phyloP scores from a whole-genome alignment of 2,329 filamentous ascomycete species.

The Aspergillus terreus region DNA sequence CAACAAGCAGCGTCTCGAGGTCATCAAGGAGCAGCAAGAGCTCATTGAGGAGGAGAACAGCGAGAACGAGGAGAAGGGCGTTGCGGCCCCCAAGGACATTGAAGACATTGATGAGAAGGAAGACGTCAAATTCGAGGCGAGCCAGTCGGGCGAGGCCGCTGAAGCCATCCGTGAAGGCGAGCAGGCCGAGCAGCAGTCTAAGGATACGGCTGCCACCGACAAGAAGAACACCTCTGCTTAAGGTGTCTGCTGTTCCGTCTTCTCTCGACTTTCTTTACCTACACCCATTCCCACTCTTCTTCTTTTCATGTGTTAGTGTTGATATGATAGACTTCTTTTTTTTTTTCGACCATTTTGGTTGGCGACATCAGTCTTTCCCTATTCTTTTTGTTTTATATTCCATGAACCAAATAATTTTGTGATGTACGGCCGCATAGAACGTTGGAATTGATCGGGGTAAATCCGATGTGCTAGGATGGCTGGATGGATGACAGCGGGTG shows the following conservation, averaged over 20 bases:
- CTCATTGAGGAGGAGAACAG: conserved; percentile 95
- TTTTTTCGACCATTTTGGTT: neutral
- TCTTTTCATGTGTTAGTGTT: conserved; percentile 17
- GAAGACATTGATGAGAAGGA: conserved; percentile 96
- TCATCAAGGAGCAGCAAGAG: conserved; percentile 96
- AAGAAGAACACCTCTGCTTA: conserved; percentile 12
- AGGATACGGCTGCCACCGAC: conserved; percentile 13
- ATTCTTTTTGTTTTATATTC: neutral
- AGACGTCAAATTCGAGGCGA: conserved; percentile 53
- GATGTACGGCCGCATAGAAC: conserved; percentile 1
- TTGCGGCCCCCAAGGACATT: conserved; percentile 74
- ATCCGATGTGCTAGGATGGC: neutral
- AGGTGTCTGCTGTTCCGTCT: conserved; percentile 7
- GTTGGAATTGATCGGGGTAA: neutral
- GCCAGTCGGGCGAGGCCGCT: conserved; percentile 46
- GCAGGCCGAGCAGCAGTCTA: conserved; percentile 28
- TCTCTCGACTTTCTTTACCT: conserved; percentile 3
- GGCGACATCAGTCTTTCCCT: neutral
- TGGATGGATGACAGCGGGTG: neutral
- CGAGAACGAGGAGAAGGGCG: conserved; percentile 70
- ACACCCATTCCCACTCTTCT: conserved; percentile 10
- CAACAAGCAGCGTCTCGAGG: conserved; percentile 98
- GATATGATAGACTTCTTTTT: conserved; percentile 18
- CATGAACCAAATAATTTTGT: neutral
- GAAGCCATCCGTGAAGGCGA: conserved; percentile 40